These are phyloP conservation scores for Pseudonitzschia multiseries DNA, from an alignment of 108 stramenopile genomes.

Conservation along the genomic window DNA sequence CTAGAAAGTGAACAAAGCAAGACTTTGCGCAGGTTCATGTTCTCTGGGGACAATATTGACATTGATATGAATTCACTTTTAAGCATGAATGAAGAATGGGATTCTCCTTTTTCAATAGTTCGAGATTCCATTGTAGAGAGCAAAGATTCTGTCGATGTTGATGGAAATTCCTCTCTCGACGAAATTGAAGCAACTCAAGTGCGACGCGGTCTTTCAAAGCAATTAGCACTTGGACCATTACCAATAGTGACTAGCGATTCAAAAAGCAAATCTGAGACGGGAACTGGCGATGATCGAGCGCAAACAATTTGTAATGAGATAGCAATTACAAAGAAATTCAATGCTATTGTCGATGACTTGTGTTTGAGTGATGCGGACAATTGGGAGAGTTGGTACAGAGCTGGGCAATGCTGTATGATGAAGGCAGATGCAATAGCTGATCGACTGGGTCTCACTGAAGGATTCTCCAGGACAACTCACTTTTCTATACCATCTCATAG, in stretches of 20 bases:
- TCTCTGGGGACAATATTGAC: constrained; percentile 38
- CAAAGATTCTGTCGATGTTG: background rate
- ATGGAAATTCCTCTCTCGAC: background rate
- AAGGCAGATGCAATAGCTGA: constrained; percentile 81
- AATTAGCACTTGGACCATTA: constrained; percentile 64
- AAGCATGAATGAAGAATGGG: constrained; percentile 22
- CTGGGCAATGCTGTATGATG: constrained; percentile 65
- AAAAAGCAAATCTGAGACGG: constrained; percentile 31
- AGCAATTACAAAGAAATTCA: constrained; percentile 66
- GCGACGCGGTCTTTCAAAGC: constrained; percentile 45
- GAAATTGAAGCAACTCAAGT: constrained; percentile 25
- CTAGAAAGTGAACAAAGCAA: constrained; percentile 49
- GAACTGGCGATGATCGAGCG: constrained; percentile 45
- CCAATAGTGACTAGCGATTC: constrained; percentile 31
- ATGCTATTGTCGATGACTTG: constrained; percentile 71
- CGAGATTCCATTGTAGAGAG: constrained; percentile 11
- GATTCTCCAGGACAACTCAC: constrained; percentile 38
- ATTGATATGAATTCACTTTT: constrained; percentile 13
- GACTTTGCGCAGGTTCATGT: constrained; percentile 56
- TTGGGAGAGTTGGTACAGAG: constrained; percentile 65
- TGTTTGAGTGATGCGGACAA: constrained; percentile 58
- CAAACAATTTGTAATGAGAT: constrained; percentile 55
- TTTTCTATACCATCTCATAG: constrained; percentile 43
- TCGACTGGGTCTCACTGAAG: constrained; percentile 41
- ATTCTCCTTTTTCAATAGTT: constrained; percentile 15